Conservation (phyloP, 2,329 filamentous ascomycete genomes). For the Neopestalotiopsis sp. region DNA sequence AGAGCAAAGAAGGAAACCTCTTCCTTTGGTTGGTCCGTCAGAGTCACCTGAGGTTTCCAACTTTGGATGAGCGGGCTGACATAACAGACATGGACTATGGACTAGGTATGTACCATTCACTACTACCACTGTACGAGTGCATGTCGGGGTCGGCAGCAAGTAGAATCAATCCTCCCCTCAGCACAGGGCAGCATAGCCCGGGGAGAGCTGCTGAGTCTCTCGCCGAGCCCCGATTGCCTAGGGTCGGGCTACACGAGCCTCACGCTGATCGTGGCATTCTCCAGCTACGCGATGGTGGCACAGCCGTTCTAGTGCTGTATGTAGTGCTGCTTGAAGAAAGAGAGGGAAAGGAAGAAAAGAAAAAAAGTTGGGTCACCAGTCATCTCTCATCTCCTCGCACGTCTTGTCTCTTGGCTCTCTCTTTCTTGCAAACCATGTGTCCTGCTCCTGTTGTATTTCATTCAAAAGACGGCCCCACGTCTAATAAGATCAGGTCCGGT, state of each 20-base stretch:
- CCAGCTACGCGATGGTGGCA: constrained; percentile 21
- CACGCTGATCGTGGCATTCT: constrained; percentile 19
- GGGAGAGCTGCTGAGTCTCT: neutral
- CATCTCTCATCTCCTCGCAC: constrained; percentile 8
- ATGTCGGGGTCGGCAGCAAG: neutral
- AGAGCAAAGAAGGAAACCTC: neutral
- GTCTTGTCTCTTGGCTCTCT: neutral
- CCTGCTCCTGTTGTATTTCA: constrained; percentile 18
- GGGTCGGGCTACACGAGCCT: constrained; percentile 12
- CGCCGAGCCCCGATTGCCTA: constrained; percentile 6
- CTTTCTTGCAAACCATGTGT: neutral
- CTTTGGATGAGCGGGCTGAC: neutral
- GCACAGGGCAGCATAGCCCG: neutral
- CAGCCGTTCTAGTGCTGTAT: constrained; percentile 9
- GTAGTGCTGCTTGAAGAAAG: neutral
- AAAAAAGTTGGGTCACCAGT: constrained; percentile 9
- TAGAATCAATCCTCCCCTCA: neutral
- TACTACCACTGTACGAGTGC: neutral
- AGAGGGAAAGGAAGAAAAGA: too few relatives aligned
- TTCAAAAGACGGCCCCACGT: constrained; percentile 17
- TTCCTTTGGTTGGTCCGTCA: neutral
- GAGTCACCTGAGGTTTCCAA: too few relatives aligned
- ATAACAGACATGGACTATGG: neutral
- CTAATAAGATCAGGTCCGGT: constrained; percentile 12
- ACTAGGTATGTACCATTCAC: neutral